Evolutionary conservation across 2,329 filamentous ascomycete species (phyloP), one percentile per base, ranked within the genome.

Genomic region (Xenoacremonium recifei): DNA sequence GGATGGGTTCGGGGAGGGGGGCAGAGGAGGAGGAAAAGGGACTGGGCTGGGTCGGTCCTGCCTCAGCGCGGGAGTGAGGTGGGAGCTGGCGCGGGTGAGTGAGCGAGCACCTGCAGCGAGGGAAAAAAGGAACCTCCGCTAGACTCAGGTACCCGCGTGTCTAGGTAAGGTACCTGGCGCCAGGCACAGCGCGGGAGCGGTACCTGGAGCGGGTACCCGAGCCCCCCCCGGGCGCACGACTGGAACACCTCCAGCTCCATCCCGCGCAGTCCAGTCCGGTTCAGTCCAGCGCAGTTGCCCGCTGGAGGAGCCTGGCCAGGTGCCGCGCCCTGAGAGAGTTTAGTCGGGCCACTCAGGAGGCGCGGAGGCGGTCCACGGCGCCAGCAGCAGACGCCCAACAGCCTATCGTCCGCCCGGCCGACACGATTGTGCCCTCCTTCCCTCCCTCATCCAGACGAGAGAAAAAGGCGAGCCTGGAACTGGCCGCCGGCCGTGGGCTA

Each of bases 1-100:
- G n/a, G n/a, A n/a, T n/a, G n/a, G n/a, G n/a, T n/a, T 59, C 61
- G 63, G 57, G 55, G 50, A 54, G 54, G 58, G 52, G 48, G 46
- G 50, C 41, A 57, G 50, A 47, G 32, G 35, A 17, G 16, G 9
- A 40, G 37, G 41, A 32, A 42, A n/a, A 27, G 37, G 33, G 29
- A 13, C 34, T 32, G 37, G 39, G 25, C 34, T 42, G 39, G 38
- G 39, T 45, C 46, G 46, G 48, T 47, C n/a, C n/a, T n/a, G n/a
- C n/a, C n/a, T n/a, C n/a, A n/a, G n/a, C n/a, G n/a, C n/a, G n/a
- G n/a, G n/a, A 32, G 25, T 25, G 11, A 38, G 21, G n/a, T 30
- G 37, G 9, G 21, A 42, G 31, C 23, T 21, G 21, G 16, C 29
- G 40, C 34, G 40, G 25, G 38, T 17, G 17, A 40, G 41, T 35